A percentile compares a stretch with the other conserved stretches of the same genome.
phyloP scores from a whole-genome alignment of 2,329 filamentous ascomycete genomes.

The Epichloe hybrida region DNA sequence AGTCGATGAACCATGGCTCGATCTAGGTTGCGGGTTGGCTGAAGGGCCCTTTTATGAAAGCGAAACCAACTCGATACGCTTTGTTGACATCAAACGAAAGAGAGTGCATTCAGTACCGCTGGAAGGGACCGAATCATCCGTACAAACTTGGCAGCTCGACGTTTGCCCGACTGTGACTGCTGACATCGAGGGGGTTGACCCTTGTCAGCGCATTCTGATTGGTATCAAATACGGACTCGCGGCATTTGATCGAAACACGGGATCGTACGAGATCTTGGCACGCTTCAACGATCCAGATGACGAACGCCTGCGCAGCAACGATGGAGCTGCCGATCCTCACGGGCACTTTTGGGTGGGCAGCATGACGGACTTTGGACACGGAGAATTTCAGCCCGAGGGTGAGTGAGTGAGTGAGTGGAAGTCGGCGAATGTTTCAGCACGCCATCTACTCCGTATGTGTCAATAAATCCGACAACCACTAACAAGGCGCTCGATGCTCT shows the following conservation, averaged over 20 bases:
- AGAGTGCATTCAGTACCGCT: constrained; percentile 61
- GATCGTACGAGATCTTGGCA: constrained; percentile 38
- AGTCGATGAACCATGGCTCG: constrained; percentile 40
- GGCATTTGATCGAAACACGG: constrained; percentile 53
- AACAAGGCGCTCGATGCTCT: not conserved
- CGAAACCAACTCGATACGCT: constrained; percentile 51
- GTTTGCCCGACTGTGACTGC: constrained; percentile 54
- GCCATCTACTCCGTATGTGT: not conserved
- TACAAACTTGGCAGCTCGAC: constrained; percentile 46
- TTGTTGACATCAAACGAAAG: constrained; percentile 71
- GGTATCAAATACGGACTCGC: constrained; percentile 74
- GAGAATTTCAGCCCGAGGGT: constrained; percentile 48
- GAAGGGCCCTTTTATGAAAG: constrained; percentile 66
- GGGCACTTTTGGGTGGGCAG: constrained; percentile 76
- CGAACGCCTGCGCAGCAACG: constrained; percentile 56
- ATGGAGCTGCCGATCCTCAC: constrained; percentile 66
- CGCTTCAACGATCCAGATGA: constrained; percentile 31
- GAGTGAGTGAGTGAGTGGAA: constrained; percentile 8
- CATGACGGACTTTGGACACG: constrained; percentile 61
- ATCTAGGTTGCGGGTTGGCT: constrained; percentile 50
- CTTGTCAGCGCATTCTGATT: constrained; percentile 53
- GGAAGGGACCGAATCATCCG: constrained; percentile 44
- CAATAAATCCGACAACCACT: not conserved
- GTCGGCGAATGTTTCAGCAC: too few species aligned
- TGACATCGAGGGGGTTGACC: constrained; percentile 56